A percentile compares a stretch with the other conserved stretches of the same genome.
Conservation (phyloP, 139 green algal genomes). For the Chlamydomonas incerta region DNA sequence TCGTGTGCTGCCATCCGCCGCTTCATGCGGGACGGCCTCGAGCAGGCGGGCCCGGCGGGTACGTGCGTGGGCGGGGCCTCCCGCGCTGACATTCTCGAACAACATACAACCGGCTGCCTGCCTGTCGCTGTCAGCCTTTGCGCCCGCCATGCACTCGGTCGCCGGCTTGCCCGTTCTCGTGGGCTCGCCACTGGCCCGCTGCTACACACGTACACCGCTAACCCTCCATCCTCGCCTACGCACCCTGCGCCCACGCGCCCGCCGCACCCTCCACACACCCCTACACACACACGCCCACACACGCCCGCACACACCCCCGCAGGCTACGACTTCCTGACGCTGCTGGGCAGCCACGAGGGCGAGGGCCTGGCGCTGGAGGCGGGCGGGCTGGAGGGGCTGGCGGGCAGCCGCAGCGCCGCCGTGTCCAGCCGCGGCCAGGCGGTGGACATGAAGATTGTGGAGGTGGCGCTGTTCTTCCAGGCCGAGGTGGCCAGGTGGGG, state of each 20-base stretch:
- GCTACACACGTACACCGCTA: no score
- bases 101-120: no score
- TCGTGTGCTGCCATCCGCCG: slow-evolving; percentile 39
- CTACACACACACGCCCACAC: background rate
- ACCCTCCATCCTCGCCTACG: no score
- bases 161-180: no score
- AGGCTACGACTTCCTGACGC: slow-evolving; percentile 76
- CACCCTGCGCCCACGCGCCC: no score
- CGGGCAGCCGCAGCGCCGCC: slow-evolving; percentile 51
- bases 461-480: slow-evolving; percentile 85
- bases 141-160: no score
- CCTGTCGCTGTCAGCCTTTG: no score
- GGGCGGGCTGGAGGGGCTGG: slow-evolving; percentile 26
- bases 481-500: slow-evolving; percentile 51
- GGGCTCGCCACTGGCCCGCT: no score
- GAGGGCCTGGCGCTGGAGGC: slow-evolving; percentile 74
- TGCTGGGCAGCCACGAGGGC: slow-evolving; percentile 81
- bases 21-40: slow-evolving; percentile 72
- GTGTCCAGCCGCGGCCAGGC: slow-evolving; percentile 60
- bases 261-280: no score
- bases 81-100: no score
- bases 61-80: slow-evolving; percentile 7
- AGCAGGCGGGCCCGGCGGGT: slow-evolving; percentile 76
- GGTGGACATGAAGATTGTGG: slow-evolving; percentile 67
- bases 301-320: background rate